phyloP scores from a whole-genome alignment of 2,329 filamentous ascomycete genomes.

The Cladosporium sp. region DNA sequence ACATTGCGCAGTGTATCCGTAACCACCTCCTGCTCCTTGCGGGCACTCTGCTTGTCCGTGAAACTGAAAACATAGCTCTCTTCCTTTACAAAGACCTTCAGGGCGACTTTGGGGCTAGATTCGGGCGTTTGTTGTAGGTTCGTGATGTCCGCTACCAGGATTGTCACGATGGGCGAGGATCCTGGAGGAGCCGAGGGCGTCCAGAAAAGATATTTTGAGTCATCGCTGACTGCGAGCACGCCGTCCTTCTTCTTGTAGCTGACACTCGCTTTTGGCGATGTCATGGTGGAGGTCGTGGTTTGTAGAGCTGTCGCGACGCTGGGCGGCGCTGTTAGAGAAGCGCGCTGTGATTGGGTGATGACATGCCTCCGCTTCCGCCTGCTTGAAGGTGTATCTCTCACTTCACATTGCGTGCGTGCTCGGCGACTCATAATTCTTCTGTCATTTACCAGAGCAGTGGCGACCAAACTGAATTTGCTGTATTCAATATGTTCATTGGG shows the following conservation, averaged over 20 bases:
- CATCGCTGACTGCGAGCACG: constrained; percentile 65
- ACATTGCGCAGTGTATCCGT: constrained; percentile 74
- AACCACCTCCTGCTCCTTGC: constrained; percentile 76
- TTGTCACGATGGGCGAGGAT: constrained; percentile 59
- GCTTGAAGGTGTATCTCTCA: too few relatives aligned
- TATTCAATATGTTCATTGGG: too few relatives aligned
- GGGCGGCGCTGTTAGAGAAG: background rate
- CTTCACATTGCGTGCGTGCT: background rate
- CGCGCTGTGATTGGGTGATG: constrained; percentile 3
- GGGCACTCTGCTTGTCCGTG: constrained; percentile 67
- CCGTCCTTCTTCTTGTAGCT: constrained; percentile 97
- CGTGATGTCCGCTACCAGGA: constrained; percentile 70
- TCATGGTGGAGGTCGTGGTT: constrained; percentile 19
- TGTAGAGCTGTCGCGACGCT: background rate
- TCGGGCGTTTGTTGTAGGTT: constrained; percentile 95
- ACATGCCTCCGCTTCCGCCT: background rate
- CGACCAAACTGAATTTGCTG: too few relatives aligned
- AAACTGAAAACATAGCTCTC: constrained; percentile 82
- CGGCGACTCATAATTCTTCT: too few relatives aligned
- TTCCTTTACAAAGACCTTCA: constrained; percentile 80
- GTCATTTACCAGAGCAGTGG: too few relatives aligned
- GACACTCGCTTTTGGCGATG: constrained; percentile 52
- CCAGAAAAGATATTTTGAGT: constrained; percentile 74
- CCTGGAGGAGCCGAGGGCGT: constrained; percentile 58
- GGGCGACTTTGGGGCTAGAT: constrained; percentile 80